These are phyloP conservation scores for Lipomyces yamanashiensis DNA, from an alignment of 805 yeast species.

Conservation along the genomic window DNA sequence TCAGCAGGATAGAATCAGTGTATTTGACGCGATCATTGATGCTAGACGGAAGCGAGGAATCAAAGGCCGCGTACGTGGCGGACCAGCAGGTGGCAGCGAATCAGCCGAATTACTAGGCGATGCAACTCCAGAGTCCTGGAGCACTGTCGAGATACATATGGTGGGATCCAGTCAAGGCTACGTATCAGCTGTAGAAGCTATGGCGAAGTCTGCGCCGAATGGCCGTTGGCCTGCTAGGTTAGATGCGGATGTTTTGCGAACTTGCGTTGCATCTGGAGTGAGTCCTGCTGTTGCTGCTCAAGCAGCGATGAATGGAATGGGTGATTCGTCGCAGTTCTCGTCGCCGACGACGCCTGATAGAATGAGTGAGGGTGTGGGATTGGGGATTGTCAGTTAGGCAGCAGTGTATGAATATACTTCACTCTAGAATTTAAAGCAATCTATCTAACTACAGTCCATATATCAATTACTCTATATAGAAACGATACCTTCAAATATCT, in stretches of 20 bases:
- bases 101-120: constrained; percentile 20
- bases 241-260: constrained; percentile 20
- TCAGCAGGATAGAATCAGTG: background rate
- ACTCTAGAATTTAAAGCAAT: too few relatives aligned
- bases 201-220: constrained; percentile 7
- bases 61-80: constrained; percentile 1
- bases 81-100: constrained; percentile 7
- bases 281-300: background rate
- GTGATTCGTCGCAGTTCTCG: background rate
- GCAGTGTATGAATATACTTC: background rate
- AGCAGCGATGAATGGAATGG: background rate
- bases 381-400: constrained; percentile 4
- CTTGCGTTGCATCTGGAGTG: constrained; percentile 8
- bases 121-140: background rate
- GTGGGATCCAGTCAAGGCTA: constrained; percentile 17
- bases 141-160: constrained; percentile 10
- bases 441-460: too few relatives aligned
- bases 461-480: too few relatives aligned
- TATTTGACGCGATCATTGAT: constrained; percentile 6
- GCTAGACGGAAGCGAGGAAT: constrained; percentile 10
- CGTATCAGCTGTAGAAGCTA: constrained; percentile 11
- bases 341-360: background rate
- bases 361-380: background rate
- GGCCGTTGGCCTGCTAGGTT: constrained; percentile 33
- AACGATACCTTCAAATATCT: too few relatives aligned